A percentile compares a stretch with the other conserved stretches of the same genome.
Evolutionary conservation across 257 asterid species (phyloP).

Genomic region (Gardenia jasminoides): DNA sequence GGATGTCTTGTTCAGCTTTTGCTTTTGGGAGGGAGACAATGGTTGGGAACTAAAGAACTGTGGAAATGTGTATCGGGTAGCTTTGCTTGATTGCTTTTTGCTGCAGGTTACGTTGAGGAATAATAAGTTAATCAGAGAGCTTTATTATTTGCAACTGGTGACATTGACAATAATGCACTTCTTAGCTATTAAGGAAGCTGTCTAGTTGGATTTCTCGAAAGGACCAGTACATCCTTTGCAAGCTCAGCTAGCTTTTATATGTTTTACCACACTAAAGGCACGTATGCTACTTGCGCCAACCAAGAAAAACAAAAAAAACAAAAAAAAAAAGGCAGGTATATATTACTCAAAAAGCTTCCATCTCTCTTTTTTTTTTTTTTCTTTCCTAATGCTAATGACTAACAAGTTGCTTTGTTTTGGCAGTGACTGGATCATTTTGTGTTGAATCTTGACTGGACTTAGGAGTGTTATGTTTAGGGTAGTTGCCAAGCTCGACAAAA

Average conservation of each 20-base stretch:
- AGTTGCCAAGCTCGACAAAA: neutral
- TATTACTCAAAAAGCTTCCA: neutral
- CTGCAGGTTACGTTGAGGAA: conserved; percentile 21
- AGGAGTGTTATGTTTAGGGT: neutral
- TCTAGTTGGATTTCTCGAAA: neutral
- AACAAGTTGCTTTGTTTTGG: neutral
- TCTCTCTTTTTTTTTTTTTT: neutral
- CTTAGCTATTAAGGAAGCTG: conserved; percentile 76
- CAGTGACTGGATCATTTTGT: neutral
- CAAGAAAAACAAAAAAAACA: too few species aligned
- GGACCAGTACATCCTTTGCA: neutral
- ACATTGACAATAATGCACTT: conserved; percentile 38
- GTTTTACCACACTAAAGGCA: too few species aligned
- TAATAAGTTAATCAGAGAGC: conserved; percentile 29
- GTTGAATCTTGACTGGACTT: neutral
- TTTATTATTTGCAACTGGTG: conserved; percentile 35
- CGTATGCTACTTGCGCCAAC: too few species aligned
- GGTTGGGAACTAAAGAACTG: conserved; percentile 10
- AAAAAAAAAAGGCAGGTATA: too few species aligned
- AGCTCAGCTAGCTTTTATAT: neutral
- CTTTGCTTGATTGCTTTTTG: conserved; percentile 35
- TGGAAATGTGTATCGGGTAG: conserved; percentile 18
- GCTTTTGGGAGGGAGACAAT: conserved; percentile 6
- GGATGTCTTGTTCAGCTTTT: conserved; percentile 15
- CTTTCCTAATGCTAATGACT: too few species aligned